Percentiles rank a stretch among this genome's conserved stretches.
Conservation (phyloP, 2,329 filamentous ascomycete species). For the Grosmannia huntii region DNA sequence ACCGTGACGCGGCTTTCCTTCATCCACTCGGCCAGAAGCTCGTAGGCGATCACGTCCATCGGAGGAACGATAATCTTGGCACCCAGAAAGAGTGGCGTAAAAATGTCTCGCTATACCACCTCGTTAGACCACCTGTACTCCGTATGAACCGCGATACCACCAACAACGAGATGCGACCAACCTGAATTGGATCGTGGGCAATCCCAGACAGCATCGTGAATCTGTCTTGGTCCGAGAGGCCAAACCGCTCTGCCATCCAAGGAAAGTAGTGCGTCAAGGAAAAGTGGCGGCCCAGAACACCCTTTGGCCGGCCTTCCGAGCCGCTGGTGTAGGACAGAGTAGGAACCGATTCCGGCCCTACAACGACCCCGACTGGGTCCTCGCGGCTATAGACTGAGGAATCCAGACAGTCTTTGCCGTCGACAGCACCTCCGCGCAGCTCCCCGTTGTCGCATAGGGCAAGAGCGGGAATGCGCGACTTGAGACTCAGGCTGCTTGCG, state of each 20-base stretch:
- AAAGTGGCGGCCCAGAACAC: constrained; percentile 79
- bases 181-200: constrained; percentile 52
- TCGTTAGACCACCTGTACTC: not conserved
- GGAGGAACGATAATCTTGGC: constrained; percentile 68
- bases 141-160: not conserved
- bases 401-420: constrained; percentile 56
- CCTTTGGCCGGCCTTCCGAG: constrained; percentile 69
- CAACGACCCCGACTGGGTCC: constrained; percentile 48
- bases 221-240: constrained; percentile 54
- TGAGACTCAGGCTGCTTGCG: constrained; percentile 57
- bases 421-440: constrained; percentile 53
- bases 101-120: constrained; percentile 53
- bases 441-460: constrained; percentile 57
- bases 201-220: constrained; percentile 83
- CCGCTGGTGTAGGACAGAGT: constrained; percentile 67
- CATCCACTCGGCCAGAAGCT: constrained; percentile 84
- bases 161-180: not conserved
- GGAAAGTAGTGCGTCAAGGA: constrained; percentile 75
- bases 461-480: constrained; percentile 62
- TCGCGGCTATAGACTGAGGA: constrained; percentile 32
- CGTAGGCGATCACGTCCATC: constrained; percentile 74
- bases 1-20: constrained; percentile 59
- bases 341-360: constrained; percentile 75
- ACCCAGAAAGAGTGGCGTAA: constrained; percentile 80
- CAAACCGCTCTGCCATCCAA: constrained; percentile 84